phyloP scores from a whole-genome alignment of 2,329 filamentous ascomycete species.

The Scleromitrula shiraiana region DNA sequence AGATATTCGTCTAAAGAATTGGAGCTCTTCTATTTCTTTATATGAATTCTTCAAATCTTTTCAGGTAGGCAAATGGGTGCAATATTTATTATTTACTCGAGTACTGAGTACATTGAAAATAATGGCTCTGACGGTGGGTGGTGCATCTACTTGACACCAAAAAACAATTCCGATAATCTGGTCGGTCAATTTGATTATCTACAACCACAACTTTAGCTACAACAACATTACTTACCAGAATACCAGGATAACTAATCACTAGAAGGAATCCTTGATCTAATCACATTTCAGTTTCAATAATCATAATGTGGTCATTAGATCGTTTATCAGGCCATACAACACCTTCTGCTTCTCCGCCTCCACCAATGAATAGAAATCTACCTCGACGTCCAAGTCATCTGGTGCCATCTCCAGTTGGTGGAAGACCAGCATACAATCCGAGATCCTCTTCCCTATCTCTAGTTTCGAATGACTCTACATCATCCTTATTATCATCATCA shows the following conservation, averaged over 20 bases:
- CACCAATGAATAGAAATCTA: constrained; percentile 55
- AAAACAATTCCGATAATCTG: constrained; percentile 4
- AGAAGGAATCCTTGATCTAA: neutral
- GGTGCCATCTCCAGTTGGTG: constrained; percentile 59
- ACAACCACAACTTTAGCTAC: too few relatives aligned
- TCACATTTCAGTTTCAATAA: neutral
- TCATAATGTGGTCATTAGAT: constrained; percentile 72
- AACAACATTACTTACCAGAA: neutral
- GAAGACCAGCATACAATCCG: constrained; percentile 59
- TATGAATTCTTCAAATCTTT: neutral
- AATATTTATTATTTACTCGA: neutral
- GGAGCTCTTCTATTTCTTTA: neutral
- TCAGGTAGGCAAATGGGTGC: neutral
- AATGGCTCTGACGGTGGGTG: too few relatives aligned
- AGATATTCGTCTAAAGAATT: too few relatives aligned
- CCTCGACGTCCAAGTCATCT: constrained; percentile 60
- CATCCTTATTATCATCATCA: constrained; percentile 61
- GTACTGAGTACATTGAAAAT: too few relatives aligned
- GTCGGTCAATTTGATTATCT: too few relatives aligned
- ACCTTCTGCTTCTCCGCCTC: constrained; percentile 46
- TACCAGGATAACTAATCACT: too few relatives aligned
- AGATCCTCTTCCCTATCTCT: constrained; percentile 73
- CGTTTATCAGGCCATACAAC: constrained; percentile 68
- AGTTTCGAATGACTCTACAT: constrained; percentile 67
- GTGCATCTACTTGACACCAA: too few relatives aligned